Evolutionary conservation across 2,329 filamentous ascomycete species (phyloP), one percentile per base, ranked within the genome.

Genomic region (Rachicladosporium sp.): DNA sequence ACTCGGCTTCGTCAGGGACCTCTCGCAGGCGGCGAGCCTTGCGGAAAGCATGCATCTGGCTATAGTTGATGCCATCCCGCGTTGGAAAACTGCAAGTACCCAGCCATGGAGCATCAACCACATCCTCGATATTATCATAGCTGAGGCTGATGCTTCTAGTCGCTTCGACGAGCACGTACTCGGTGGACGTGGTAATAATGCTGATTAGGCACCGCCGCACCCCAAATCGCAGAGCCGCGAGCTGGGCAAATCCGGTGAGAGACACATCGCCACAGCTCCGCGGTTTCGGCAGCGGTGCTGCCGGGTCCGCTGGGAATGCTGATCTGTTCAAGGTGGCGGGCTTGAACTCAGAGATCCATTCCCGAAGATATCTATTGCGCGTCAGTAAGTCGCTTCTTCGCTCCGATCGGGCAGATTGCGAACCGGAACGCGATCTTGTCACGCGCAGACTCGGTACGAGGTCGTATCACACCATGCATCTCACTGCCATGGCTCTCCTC

Each of bases 131-230:
- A 10, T 46, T 41, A 27, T 59, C 58, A 2, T 54, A 50, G 13
- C 59, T 57, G 5, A 69, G 52, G 4, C 65, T 63, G 3, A 70
- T 46, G 1, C 62, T 66, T 34, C 60, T 61, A 1, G 70, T 73
- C 6, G 66, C 65, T 47, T 74, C 70, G 30, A 69, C 69, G 32
- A 74, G 60, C 36, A 74, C 64, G 40, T 67, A 71, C 53, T 73
- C 68, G 8, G 57, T 60, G 3, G 58, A 54, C 4, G 54, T 52
- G 43, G 68, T 67, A 37, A 71, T 64, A 11, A 74, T 54, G 36
- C 68, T 68, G 13, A 74, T 63, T 55, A 74, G 65, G 32, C 61
- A 63, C 30, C 70, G 63, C 43, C 67, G 64, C 21, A 63, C 63
- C 10, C 63, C 58, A 31, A 73, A 57, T 1, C 69, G 60, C 40